Evolutionary conservation across 306 rosid species (phyloP), one percentile per base, ranked within the genome.

Genomic region (Psophocarpus tetragonolobus): DNA sequence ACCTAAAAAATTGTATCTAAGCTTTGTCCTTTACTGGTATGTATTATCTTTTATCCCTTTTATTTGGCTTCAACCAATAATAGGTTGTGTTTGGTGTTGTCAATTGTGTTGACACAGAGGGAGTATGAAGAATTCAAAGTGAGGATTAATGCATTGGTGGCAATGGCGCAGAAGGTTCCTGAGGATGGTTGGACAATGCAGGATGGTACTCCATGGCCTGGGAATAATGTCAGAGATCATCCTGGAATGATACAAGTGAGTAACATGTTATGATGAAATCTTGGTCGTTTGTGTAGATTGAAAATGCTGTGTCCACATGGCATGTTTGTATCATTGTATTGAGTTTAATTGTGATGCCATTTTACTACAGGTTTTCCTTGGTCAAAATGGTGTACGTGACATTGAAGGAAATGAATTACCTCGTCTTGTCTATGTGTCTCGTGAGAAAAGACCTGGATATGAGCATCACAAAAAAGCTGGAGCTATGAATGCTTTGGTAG

Each of bases 161-260:
- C 98, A 39, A 87, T 87, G 80, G 89, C 98, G 5, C 93, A 85
- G 57, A 93, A 93, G 87, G 97, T 90, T 78, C 98, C 98, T 0
- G 98, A 93, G 83, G 98, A 93, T 30, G 98, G 98, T 8, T 93
- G 98, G 98, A 93, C 98, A 39, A 93, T 93, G 98, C 98, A 93
- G 83, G 98, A 93, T 60, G 98, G 97, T 77, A 91, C 97, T 79
- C 94, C 97, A 68, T 93, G 98, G 98, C 98, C 98, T 3, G 98
- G 98, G 56, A 93, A 93, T 84, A 86, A 83, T 70, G 97, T 93
- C 32, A 84, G 92, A 70, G 98, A 93, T 86, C 98, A 93, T 77
- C 98, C 98, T 29, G 98, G 98, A 70, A 93, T 93, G 98, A 93
- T 93, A 53, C 98, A 93, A 87, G 98, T 87, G 35, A 82, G 87